These are phyloP conservation scores for Huntiella abstrusa DNA, from an alignment of 2,329 filamentous ascomycete genomes.

Conservation along the genomic window DNA sequence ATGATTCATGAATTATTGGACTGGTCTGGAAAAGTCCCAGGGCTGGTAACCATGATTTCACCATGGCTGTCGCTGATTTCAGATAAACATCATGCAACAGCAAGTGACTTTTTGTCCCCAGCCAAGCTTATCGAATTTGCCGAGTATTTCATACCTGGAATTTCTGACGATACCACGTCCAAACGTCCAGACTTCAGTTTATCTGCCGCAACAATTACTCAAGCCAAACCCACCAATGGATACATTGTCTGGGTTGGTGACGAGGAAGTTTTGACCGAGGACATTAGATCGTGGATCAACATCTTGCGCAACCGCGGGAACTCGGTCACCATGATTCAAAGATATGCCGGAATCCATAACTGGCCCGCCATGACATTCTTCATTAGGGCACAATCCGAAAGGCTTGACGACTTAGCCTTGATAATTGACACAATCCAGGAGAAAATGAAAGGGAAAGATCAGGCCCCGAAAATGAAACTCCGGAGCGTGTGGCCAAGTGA, in stretches of 20 bases:
- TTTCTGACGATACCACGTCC: background rate
- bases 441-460: background rate
- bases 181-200: background rate
- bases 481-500: too few species aligned
- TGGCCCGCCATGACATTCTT: constrained; percentile 61
- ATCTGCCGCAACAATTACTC: background rate
- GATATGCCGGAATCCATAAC: constrained; percentile 53
- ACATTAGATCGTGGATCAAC: constrained; percentile 39
- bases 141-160: constrained; percentile 35
- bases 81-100: constrained; percentile 44
- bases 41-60: constrained; percentile 53
- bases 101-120: constrained; percentile 56
- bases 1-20: constrained; percentile 4
- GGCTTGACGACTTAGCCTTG: constrained; percentile 32
- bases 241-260: constrained; percentile 54
- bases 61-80: constrained; percentile 65
- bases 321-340: constrained; percentile 37
- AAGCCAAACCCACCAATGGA: constrained; percentile 34
- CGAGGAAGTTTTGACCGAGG: constrained; percentile 59
- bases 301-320: constrained; percentile 19
- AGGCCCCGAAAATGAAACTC: too few species aligned
- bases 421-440: constrained; percentile 19
- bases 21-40: constrained; percentile 15
- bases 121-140: constrained; percentile 51
- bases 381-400: constrained; percentile 27